These are phyloP conservation scores for Daphne laureola DNA, from an alignment of 441 rosid species.

Conservation along the genomic window DNA sequence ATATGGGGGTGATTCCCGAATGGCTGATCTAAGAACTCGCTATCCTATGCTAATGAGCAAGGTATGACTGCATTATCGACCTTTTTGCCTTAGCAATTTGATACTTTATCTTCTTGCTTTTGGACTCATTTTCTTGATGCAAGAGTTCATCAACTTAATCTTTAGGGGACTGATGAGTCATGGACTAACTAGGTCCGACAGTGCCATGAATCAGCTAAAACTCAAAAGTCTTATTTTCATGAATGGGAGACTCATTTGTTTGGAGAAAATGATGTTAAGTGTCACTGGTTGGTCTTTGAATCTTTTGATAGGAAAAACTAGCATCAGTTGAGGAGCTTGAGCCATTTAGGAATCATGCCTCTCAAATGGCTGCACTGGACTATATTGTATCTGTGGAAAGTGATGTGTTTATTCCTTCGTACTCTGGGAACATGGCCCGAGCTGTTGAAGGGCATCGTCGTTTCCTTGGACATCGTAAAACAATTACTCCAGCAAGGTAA, in stretches of 20 bases:
- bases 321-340: constrained; percentile 78
- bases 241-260: too few relatives aligned
- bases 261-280: too few relatives aligned
- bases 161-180: too few relatives aligned
- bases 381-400: constrained; percentile 93
- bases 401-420: constrained; percentile 86
- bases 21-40: constrained; percentile 56
- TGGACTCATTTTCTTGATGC: too few relatives aligned
- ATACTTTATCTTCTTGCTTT: too few relatives aligned
- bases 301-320: constrained; percentile 58
- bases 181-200: too few relatives aligned
- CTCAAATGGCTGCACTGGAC: constrained; percentile 98
- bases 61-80: constrained; percentile 30
- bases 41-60: constrained; percentile 83
- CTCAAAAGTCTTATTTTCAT: too few relatives aligned
- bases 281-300: too few relatives aligned
- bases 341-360: constrained; percentile 71
- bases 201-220: too few relatives aligned
- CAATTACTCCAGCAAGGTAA: constrained; percentile 82
- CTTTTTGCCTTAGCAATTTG: too few relatives aligned
- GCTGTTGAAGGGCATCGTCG: constrained; percentile 99
- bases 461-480: constrained; percentile 88
- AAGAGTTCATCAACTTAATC: too few relatives aligned
- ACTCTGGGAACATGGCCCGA: constrained; percentile 96
- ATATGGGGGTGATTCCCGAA: constrained; percentile 77